Base-by-base conservation (phyloP, 441 rosid species). In the Adansonia madagascariensis region DNA sequence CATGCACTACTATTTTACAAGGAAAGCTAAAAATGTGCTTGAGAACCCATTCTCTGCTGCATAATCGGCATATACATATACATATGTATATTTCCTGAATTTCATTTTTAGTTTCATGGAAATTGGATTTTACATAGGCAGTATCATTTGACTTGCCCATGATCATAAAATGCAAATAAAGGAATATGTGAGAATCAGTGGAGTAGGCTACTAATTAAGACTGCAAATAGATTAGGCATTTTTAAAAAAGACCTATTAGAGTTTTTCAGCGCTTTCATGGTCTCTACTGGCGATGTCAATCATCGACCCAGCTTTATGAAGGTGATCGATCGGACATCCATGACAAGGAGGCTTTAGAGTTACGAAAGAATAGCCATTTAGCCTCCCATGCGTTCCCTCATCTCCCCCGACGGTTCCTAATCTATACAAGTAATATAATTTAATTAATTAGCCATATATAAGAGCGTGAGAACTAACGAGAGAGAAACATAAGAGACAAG, bases 241-340 rank as follows among this genome's bases (percentile, higher is more conserved):
- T 61, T 35, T 24, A 52, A 27, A 11, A 61, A 61, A 61, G 66
- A 1, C 43, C 17, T 35, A 12, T 27, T 61, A 22, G 64, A 60
- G 7, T 60, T 60, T 22, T 24, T 14, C 20, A 27, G 66, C 66
- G 27, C 66, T 67, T 66, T 20, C 71, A 56, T 56, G 76, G 63
- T 64, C 44, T 47, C 24, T 43, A 55, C 60, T 18, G n/a, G 79
- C 53, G 62, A 46, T 62, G 84, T 81, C 78, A 77, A 68, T 68
- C 74, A 65, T 62, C 76, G 65, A 63, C 62, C 24, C 73, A 15
- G 47, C 78, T 55, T 59, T 31, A 22, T 22, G 22, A 12, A 41
- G 44, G 44, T 41, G 44, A 41, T 41, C 44, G 8, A 6, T 4
- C 44, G 65, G 35, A 44, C 57, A 31, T 73, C 52, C 46, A 22